A percentile compares a stretch with the other conserved stretches of the same genome.
Evolutionary conservation across 305 asterid genomes (phyloP).

Genomic region (Fraxinus baroniana): DNA sequence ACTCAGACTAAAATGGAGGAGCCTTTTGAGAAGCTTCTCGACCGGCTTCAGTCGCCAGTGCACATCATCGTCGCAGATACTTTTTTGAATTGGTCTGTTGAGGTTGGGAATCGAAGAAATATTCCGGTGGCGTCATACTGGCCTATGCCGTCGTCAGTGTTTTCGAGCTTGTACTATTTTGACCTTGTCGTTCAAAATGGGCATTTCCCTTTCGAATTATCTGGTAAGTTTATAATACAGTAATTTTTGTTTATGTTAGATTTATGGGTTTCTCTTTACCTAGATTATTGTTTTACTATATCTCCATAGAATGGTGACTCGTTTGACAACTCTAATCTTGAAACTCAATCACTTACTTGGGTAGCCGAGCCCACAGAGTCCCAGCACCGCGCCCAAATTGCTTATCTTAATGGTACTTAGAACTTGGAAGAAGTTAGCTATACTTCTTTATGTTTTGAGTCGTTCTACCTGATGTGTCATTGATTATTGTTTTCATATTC

Average conservation of each 20-base stretch:
- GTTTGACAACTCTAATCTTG: background rate
- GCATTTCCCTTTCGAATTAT: slow-evolving; percentile 39
- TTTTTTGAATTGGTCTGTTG: slow-evolving; percentile 51
- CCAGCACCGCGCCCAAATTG: background rate
- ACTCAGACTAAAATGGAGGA: slow-evolving; percentile 55
- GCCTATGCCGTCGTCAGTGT: slow-evolving; percentile 61
- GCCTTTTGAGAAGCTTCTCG: slow-evolving; percentile 52
- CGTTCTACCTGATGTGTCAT: background rate
- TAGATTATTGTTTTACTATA: background rate
- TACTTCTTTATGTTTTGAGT: background rate
- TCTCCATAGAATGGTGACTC: background rate
- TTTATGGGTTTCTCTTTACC: background rate
- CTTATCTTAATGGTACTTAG: background rate
- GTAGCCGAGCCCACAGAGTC: background rate
- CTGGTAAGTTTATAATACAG: slow-evolving; percentile 34
- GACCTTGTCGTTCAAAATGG: slow-evolving; percentile 40
- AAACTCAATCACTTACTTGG: background rate
- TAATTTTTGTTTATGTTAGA: background rate
- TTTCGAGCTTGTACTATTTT: slow-evolving; percentile 47
- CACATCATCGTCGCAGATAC: slow-evolving; percentile 43
- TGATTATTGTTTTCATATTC: background rate
- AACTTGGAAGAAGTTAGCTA: background rate
- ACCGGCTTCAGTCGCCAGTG: slow-evolving; percentile 36
- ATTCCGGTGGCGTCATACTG: slow-evolving; percentile 66
- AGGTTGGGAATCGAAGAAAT: slow-evolving; percentile 43